Base-by-base conservation (phyloP, 306 rosid genomes). In the Corylus heterophylla region DNA sequence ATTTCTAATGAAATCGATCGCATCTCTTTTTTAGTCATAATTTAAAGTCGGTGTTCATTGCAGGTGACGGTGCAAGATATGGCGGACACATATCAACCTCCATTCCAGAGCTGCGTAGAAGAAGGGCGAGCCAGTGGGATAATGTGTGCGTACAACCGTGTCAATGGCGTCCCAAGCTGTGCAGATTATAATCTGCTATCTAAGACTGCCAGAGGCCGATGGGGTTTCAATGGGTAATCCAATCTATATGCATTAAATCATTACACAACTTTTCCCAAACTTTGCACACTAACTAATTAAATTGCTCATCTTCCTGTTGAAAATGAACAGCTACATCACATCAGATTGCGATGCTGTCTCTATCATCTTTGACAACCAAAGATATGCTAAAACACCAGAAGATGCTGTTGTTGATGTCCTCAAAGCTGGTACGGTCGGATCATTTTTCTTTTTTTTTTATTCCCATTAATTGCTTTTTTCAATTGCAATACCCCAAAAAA, bases 291-390 rank as follows among this genome's bases (percentile, higher is more conserved):
- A 2, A 20, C 64, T 20, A 12, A 10, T 4, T 52, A 11, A 59
- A 25, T 25, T 59, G 66, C 29, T 10, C 35, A n/a, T 2, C 48
- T 55, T 73, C 37, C 45, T 16, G 1, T 20, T 55, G 20, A 8
- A 44, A 49, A 72, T 51, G 14, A 78, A 71, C 82, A 94, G 98
- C 88, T 95, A 95, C 77, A 85, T 95, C 31, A 78, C 90, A 17
- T 93, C 99, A 18, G 99, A 95, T 80, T 95, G 99, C 29, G 97
- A 90, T 31, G 99, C 99, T 2, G 97, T 95, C 16, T 72, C 82
- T 4, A 79, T 93, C 69, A 89, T 93, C 52, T 71, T 83, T 52
- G 93, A 88, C 6, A 13, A 76, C 12, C 92, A 91, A 61, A 76
- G 81, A 16, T 93, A 81, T 74, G 88, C 93, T 4, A 95, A 93